Base-by-base conservation (phyloP, 2,329 filamentous ascomycete species). In the Colletotrichum scovillei region DNA sequence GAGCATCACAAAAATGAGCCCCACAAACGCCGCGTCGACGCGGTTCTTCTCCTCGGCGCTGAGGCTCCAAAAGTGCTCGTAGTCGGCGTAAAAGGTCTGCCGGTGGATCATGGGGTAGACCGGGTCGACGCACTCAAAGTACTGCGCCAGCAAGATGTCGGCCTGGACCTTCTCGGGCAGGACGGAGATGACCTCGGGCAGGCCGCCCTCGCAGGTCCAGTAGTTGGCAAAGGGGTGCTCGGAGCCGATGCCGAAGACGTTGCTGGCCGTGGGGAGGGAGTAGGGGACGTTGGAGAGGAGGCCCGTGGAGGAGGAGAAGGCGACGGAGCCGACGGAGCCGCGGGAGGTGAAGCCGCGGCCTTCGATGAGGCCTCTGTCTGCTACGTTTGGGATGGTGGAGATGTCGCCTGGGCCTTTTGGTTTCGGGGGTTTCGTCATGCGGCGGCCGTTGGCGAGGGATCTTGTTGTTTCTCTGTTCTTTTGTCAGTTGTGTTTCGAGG, bases 161-260 rank as follows among this genome's bases (percentile, higher is more conserved):
- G 92, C 92, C 80, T 95, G 93, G 9, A 92, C 83, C 82, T 94
- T 95, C 70, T 92, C 92, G 0, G 94, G 94, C 14, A 96, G 84
- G 4, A 95, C 92, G 1, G 89, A 91, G 56, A 95, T 91, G 7
- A 95, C 93, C 81, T 96, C 94, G 9, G 90, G 86, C 22, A 96
- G 83, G 0, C 93, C 93, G 60, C 94, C 93, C 74, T 92, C 89
- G 78, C 92, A 94, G 3, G 93, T 95, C 94, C 94, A 96, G 81
- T 95, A 95, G 79, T 95, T 95, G 78, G 92, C 91, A 79, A 95
- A 95, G 0, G 93, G 93, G 79, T 95, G 93, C 79, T 94, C 92
- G 0, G 92, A 91, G 16, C 92, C 93, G 75, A 95, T 91, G n/a
- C 93, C 93, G 79, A 95, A 95, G 68, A 95, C 92, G 76, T 94